Evolutionary conservation across 768 basidiomycete genomes (phyloP).

Genomic region (Gyrodon lividus): DNA sequence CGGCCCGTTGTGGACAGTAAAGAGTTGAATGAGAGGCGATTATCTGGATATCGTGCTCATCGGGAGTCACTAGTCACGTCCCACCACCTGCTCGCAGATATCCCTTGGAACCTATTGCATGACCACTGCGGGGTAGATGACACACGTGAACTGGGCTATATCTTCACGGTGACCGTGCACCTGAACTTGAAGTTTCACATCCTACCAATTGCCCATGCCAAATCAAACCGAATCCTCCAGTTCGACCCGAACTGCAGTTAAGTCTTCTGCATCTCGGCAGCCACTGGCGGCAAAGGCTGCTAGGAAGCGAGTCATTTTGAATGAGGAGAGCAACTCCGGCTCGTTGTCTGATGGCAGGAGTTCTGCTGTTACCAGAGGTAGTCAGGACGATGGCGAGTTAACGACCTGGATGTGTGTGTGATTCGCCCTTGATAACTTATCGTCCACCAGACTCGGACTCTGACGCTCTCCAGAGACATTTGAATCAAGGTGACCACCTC

Average conservation of each 20-base stretch:
- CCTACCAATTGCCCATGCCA: conserved; percentile 4
- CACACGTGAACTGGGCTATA: too few relatives aligned
- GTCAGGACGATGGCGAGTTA: conserved; percentile 13
- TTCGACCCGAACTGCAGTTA: neutral
- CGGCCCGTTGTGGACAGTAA: too few relatives aligned
- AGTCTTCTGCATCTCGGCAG: neutral
- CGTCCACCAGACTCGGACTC: conserved; percentile 18
- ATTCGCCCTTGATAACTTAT: neutral
- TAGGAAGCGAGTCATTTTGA: conserved; percentile 10
- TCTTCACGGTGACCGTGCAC: too few relatives aligned
- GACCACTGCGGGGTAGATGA: too few relatives aligned
- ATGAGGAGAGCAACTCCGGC: neutral
- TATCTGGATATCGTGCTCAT: too few relatives aligned
- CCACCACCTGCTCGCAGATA: too few relatives aligned
- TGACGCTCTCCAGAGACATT: neutral
- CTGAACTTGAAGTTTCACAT: conserved; percentile 4
- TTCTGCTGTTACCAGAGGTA: neutral
- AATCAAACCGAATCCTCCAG: neutral
- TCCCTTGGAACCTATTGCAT: too few relatives aligned
- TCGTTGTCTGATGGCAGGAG: conserved; percentile 10
- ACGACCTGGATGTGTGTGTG: neutral
- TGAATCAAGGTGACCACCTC: conserved; percentile 1
- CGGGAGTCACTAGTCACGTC: too few relatives aligned
- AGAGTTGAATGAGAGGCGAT: too few relatives aligned
- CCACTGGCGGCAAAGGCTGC: conserved; percentile 12